A percentile compares a stretch with the other conserved stretches of the same genome.
Evolutionary conservation across 192 early-diverging fungal species (phyloP).

Genomic region (Oehlia diaphana): DNA sequence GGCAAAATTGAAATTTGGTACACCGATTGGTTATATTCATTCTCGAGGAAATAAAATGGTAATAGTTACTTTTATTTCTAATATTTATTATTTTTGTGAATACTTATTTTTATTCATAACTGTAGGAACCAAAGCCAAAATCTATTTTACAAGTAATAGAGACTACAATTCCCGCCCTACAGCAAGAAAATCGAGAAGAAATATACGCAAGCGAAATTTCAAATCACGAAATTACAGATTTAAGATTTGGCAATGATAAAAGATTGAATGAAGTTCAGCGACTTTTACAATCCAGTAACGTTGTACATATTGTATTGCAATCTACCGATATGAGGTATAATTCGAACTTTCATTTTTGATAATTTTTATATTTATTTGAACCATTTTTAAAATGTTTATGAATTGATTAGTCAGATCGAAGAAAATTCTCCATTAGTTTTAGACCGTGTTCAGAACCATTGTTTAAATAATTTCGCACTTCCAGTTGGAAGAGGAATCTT

Average conservation of each 20-base stretch:
- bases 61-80: neutral
- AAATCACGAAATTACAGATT: slow-evolving; percentile 51
- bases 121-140: slow-evolving; percentile 18
- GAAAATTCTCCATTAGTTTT: slow-evolving; percentile 22
- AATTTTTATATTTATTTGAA: neutral
- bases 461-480: slow-evolving; percentile 60
- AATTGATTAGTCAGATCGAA: neutral
- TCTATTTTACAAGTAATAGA: neutral
- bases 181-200: slow-evolving; percentile 30
- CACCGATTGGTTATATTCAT: slow-evolving; percentile 23
- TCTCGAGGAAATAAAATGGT: slow-evolving; percentile 13
- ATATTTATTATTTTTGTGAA: neutral
- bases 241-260: slow-evolving; percentile 56
- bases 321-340: slow-evolving; percentile 27
- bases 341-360: neutral
- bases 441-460: slow-evolving; percentile 24
- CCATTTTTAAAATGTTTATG: neutral
- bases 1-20: slow-evolving; percentile 22
- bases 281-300: slow-evolving; percentile 46
- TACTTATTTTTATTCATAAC: neutral
- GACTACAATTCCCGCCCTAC: neutral
- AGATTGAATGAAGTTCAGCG: slow-evolving; percentile 53
- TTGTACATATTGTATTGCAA: slow-evolving; percentile 32
- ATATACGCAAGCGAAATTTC: slow-evolving; percentile 37
- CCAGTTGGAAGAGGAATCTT: slow-evolving; percentile 69